Evolutionary conservation across 2,329 filamentous ascomycete species (phyloP).

Genomic region (Sclerotinia trifoliorum): DNA sequence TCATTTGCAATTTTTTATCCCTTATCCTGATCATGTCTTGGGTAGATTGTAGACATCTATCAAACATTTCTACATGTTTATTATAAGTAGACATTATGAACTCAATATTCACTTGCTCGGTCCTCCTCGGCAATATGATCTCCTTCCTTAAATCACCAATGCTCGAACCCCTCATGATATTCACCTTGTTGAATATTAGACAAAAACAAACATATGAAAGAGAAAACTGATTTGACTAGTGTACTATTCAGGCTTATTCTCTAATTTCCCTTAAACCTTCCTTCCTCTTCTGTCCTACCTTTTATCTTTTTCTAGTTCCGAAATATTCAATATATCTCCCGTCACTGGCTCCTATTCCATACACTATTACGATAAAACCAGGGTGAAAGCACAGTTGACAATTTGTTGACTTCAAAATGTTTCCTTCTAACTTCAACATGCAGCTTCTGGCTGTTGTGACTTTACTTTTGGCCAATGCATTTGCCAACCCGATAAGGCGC

Average conservation of each 20-base stretch:
- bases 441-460: background rate
- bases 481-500: background rate
- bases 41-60: background rate
- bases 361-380: background rate
- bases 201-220: background rate
- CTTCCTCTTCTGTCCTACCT: too few species aligned
- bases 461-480: background rate
- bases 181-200: background rate
- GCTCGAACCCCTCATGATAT: background rate
- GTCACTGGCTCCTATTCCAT: background rate
- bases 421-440: background rate
- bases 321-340: background rate
- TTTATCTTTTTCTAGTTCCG: background rate
- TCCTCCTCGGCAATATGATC: background rate
- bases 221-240: background rate
- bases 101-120: background rate
- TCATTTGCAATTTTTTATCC: background rate
- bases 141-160: background rate
- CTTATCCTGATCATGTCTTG: background rate
- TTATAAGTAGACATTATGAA: too few species aligned
- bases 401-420: background rate
- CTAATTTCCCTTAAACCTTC: background rate
- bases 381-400: background rate
- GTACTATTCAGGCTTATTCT: background rate
- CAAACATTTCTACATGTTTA: background rate